Base-by-base conservation (phyloP, 2,329 filamentous ascomycete genomes). In the Colletotrichum sp. region DNA sequence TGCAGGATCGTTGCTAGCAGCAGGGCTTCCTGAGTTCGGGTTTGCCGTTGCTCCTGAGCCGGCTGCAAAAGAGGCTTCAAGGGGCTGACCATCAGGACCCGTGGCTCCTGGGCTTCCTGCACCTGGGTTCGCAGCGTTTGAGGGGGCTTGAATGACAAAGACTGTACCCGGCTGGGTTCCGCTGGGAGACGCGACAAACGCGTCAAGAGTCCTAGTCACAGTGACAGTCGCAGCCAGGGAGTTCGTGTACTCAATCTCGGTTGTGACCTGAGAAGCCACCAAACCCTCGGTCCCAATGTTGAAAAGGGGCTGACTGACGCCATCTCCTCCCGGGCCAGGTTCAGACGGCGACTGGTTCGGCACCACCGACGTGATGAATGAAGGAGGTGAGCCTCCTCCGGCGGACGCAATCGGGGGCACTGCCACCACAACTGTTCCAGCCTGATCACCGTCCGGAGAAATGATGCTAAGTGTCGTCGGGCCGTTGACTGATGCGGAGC, bases 351-450 rank as follows among this genome's bases (percentile, higher is more conserved):
- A 61, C 58, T 61, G 58, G 18, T 61, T 61, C 58, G 58, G 58
- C 58, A 61, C 61, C n/a, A 43, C 24, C 3, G 61, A 64, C 18
- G 61, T 36, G 16, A 36, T 43, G 21, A 38, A 76, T 36, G 13
- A 63, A 63, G 9, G 77, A 72, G 6, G 72, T 55, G 21, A 32
- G 75, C 77, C 30, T 71, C 67, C 52, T 64, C 77, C 15, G 67
- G 74, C 16, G 65, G 76, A 10, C 71, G 74, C 26, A 70, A 55
- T 63, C 12, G 63, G 26, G 8, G 73, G 73, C 5, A 75, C 32
- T 3, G 32, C 67, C 18, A 79, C 66, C 8, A 78, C 36, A 1
- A 78, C 69, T 2, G 77, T 75, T 5, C 77, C 77, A 8, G 63
- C 28, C 4, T n/a, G 60, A 6, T 52, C 73, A 3, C 73, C 76